Evolutionary conservation across 2,329 filamentous ascomycete species (phyloP).

Genomic region (Venturia oleaginea): DNA sequence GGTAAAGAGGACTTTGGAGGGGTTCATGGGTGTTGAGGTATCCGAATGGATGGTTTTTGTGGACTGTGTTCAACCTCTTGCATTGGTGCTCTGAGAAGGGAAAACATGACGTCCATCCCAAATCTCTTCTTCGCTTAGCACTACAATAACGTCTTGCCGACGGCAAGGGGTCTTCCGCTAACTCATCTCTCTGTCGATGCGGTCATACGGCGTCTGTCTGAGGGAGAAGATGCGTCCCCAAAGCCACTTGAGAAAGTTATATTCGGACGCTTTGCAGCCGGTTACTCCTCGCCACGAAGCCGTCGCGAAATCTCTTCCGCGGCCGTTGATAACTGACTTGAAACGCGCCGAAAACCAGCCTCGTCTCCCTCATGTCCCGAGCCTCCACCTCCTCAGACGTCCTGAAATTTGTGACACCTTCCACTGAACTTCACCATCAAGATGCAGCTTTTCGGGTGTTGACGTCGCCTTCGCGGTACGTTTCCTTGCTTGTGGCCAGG

Average conservation of each 20-base stretch:
- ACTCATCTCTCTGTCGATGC: background rate
- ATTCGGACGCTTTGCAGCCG: background rate
- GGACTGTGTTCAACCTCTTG: conserved; percentile 2
- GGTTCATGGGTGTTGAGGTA: background rate
- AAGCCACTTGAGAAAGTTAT: background rate
- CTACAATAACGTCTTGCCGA: background rate
- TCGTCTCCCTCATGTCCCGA: background rate
- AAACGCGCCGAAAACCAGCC: background rate
- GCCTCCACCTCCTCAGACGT: background rate
- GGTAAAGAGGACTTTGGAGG: background rate
- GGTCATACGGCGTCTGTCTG: background rate
- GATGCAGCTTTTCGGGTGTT: background rate
- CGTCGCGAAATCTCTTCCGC: background rate
- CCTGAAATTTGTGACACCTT: background rate
- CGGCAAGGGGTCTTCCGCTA: background rate
- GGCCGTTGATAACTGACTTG: background rate
- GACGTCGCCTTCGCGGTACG: background rate
- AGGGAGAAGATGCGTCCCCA: background rate
- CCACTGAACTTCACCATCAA: background rate
- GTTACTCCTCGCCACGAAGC: background rate
- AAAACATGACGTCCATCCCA: background rate
- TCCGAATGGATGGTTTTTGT: conserved; percentile 1
- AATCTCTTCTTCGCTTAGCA: background rate
- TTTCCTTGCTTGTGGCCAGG: background rate
- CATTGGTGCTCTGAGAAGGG: background rate